A percentile compares a stretch with the other conserved stretches of the same genome.
These are phyloP conservation scores for Neoscytalidium dimidiatum DNA, from an alignment of 2,329 filamentous ascomycete species.

Conservation along the genomic window DNA sequence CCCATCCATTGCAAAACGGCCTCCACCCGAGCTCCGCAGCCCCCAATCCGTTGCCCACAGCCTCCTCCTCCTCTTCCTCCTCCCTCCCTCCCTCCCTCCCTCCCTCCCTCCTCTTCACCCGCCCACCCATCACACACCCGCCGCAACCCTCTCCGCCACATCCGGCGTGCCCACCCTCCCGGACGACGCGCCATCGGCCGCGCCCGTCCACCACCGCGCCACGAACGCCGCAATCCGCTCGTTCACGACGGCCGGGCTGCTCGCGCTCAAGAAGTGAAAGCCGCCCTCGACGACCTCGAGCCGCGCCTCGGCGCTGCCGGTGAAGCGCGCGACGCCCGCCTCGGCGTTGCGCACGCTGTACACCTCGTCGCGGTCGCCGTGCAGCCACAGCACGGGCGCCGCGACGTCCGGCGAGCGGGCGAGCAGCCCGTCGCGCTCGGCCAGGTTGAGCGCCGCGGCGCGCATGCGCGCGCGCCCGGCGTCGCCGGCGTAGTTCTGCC, in stretches of 20 bases:
- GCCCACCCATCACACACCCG: not conserved
- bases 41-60: no score
- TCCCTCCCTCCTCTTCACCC: not conserved
- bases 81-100: not conserved
- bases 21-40: no score
- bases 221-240: constrained; percentile 36
- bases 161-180: not conserved
- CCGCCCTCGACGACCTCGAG: constrained; percentile 49
- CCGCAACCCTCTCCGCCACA: not conserved
- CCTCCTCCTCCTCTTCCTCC: no score
- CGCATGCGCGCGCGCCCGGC: constrained; percentile 49
- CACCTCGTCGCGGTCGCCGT: constrained; percentile 44
- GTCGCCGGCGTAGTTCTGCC: constrained; percentile 51
- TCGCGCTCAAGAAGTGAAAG: constrained; percentile 52
- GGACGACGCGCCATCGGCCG: not conserved
- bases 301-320: constrained; percentile 43
- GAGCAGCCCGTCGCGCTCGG: constrained; percentile 52
- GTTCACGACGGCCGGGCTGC: constrained; percentile 49
- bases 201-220: constrained; percentile 25
- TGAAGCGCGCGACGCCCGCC: constrained; percentile 53
- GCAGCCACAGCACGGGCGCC: constrained; percentile 56
- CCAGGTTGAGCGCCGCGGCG: constrained; percentile 53
- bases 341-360: constrained; percentile 46
- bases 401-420: constrained; percentile 47
- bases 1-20: no score